Base-by-base conservation (phyloP, 2,329 filamentous ascomycete species). In the Ceratocystis alfenasii region DNA sequence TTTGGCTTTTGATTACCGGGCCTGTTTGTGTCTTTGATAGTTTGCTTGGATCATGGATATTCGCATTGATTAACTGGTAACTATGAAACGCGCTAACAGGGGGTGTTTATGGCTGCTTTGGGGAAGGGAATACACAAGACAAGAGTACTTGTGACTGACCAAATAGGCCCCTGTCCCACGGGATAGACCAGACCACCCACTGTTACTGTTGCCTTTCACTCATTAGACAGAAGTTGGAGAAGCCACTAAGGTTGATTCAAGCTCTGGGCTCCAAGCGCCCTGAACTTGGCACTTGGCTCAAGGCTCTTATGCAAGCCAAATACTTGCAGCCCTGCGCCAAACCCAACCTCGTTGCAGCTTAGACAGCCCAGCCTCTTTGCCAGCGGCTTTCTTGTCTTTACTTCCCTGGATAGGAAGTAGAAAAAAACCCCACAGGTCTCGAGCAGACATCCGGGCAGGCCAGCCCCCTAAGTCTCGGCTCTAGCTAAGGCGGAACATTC, bases 81-180 rank as follows among this genome's bases (percentile, higher is more conserved):
- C 28, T 59, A 17, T 59, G 53, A 59, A 59, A 59, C 53, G 33
- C 53, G 53, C 53, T 59, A 59, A 17, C 53, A 59, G 15, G 53
- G 53, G 4, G 7, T 10, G 6, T 2, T 17, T 33, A 15, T 17
- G 53, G 15, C 5, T 57, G 30, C 30, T 57, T 12, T 28, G 53
- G 12, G 53, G 12, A 17, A 25, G 22, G 53, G 53, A 30, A 7
- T 33, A 59, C 28, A 59, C 53, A 28, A 59, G 53, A 59, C 53
- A 30, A 8, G 53, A 59, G 53, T n/a, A 20, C 53, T 59, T 33
- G 28, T 59, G 53, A 59, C 33, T 30, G 53, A 36, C n/a, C 25
- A 36, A 59, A 59, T 59, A 59, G 5, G 25, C 28, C 53, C 33
- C 25, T 25, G 10, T 17, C 15, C 17, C 17, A 2, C 8, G 17